phyloP scores from a whole-genome alignment of 805 yeast species.

The Alloascoidea africana region DNA sequence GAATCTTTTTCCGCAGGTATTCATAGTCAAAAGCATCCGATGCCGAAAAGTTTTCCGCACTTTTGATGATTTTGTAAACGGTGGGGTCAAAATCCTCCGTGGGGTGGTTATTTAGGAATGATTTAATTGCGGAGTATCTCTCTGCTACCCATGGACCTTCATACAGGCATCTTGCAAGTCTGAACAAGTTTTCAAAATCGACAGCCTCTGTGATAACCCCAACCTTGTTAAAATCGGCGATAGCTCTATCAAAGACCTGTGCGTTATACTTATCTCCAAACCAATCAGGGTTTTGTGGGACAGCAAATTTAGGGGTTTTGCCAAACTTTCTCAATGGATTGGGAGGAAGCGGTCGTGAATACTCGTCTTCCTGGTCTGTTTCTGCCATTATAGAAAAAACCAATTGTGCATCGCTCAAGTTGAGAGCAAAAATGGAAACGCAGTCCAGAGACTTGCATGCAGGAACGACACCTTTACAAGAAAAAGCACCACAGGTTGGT shows the following conservation, averaged over 20 bases:
- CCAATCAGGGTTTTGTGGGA: conserved; percentile 66
- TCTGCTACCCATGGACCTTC: conserved; percentile 99
- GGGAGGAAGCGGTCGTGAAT: conserved; percentile 60
- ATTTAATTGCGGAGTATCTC: conserved; percentile 71
- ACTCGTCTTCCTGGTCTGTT: conserved; percentile 64
- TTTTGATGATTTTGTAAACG: conserved; percentile 57
- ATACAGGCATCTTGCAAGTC: conserved; percentile 75
- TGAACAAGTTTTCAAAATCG: conserved; percentile 64
- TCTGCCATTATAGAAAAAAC: conserved; percentile 58
- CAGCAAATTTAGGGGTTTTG: conserved; percentile 48
- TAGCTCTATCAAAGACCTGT: conserved; percentile 44
- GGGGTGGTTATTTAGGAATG: conserved; percentile 58
- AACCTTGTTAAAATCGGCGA: conserved; percentile 31
- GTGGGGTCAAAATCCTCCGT: conserved; percentile 66
- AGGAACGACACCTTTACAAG: conserved; percentile 88
- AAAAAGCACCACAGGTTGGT: conserved; percentile 81
- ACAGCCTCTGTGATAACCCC: conserved; percentile 48
- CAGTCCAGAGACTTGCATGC: conserved; percentile 93
- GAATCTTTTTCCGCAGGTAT: conserved; percentile 69
- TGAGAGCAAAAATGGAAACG: conserved; percentile 72
- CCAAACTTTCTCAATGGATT: conserved; percentile 49
- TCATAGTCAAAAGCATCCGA: conserved; percentile 76
- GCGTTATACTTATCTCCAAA: conserved; percentile 73
- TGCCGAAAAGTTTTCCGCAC: conserved; percentile 69
- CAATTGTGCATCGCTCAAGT: conserved; percentile 70